phyloP scores from a whole-genome alignment of 306 rosid species.

The Cucurbita ficifolia region DNA sequence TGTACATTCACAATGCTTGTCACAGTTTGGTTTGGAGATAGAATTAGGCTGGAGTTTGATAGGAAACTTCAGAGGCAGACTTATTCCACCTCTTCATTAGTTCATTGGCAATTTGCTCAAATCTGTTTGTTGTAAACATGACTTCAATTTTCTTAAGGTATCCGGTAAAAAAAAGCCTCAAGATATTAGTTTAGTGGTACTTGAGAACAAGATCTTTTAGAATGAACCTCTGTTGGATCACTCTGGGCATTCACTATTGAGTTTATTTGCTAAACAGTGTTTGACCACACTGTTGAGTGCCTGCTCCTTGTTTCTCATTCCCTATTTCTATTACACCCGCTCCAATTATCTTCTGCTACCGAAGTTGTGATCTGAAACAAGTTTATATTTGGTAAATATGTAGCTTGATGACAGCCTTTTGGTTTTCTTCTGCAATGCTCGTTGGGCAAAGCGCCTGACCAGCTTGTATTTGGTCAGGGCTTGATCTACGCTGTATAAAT shows the following conservation, averaged over 20 bases:
- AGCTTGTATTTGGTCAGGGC: background rate
- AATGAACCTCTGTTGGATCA: background rate
- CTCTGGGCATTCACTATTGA: background rate
- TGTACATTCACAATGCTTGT: background rate
- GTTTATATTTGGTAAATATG: background rate
- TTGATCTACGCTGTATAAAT: background rate
- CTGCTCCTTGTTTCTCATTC: background rate
- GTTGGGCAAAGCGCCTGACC: background rate
- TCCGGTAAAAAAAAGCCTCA: background rate
- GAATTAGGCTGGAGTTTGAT: slow-evolving; percentile 3
- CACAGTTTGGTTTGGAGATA: background rate
- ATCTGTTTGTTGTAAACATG: background rate
- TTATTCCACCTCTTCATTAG: background rate
- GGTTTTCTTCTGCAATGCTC: background rate
- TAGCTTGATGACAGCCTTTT: background rate
- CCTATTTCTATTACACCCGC: background rate
- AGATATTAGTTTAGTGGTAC: background rate
- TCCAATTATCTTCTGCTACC: background rate
- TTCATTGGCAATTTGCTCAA: background rate
- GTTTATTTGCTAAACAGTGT: background rate
- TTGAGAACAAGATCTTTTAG: background rate
- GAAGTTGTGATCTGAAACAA: background rate
- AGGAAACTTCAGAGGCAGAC: slow-evolving; percentile 2
- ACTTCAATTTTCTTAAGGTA: background rate
- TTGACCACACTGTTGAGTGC: background rate